Base-by-base conservation (phyloP, 192 early-diverging fungal genomes). In the Globomyces pollinis-pini region DNA sequence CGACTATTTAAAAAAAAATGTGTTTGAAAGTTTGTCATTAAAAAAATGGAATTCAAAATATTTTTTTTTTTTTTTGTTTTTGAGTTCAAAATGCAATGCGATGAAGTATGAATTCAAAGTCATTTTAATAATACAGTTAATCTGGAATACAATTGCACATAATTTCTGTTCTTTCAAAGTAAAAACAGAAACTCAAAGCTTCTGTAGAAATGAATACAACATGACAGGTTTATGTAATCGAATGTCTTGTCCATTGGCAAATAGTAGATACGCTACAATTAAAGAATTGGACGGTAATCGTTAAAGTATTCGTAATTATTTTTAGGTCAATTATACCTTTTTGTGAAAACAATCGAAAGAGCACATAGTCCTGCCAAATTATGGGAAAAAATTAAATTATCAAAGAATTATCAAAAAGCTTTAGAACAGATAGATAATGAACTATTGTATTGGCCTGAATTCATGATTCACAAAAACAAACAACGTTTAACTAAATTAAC, bases 151-250 rank as follows among this genome's bases (percentile, higher is more conserved):
- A 44, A 91, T 98, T 50, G 93, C 90, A 68, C 84, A 91, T 77
- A 86, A 94, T 67, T 98, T 98, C 68, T 98, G 95, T 64, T 94
- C 93, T 13, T 98, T 86, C 83, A 98, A 96, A 88, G 86, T 95
- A 78, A 93, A 93, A 68, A 93, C 94, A 16, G 72, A 77, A 52
- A 84, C 84, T 35, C 87, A 86, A 51, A 92, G 84, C 69, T 94
- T 98, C 56, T 98, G 95, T 75, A 84, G 93, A 60, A 94, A 96
- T 68, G 87, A 90, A 59, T 91, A 92, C 76, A 98, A 96, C 72
- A 87, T 96, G 4, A 93, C 94, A 1, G 95, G 95, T 23, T 86
- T 94, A 33, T 98, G 95, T 80, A 93, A 86, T 75, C 81, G 90
- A 15, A 88, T 88, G 61, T 88, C 90, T 1, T 98, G 95, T 66